A percentile compares a stretch with the other conserved stretches of the same genome.
Conservation (phyloP, 805 yeast species). For the Metschnikowia rubicola region DNA sequence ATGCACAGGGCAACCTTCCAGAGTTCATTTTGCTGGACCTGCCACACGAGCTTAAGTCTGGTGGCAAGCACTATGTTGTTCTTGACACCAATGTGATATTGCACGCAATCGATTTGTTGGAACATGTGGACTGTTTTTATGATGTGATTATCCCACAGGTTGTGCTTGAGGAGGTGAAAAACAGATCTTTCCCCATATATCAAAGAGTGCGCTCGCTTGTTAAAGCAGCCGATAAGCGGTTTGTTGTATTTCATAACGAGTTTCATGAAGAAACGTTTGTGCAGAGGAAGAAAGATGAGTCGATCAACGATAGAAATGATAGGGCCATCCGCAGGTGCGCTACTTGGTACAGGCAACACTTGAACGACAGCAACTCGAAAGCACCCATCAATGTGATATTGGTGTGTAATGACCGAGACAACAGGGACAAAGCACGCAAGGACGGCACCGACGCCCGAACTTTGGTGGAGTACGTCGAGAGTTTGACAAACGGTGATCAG, state of each 20-base stretch:
- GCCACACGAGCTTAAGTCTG: slow-evolving; percentile 48
- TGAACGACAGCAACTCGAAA: slow-evolving; percentile 33
- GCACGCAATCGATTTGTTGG: slow-evolving; percentile 86
- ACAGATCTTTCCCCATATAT: slow-evolving; percentile 83
- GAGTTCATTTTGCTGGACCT: slow-evolving; percentile 59
- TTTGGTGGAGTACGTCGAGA: slow-evolving; percentile 65
- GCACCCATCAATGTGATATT: slow-evolving; percentile 48
- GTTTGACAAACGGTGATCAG: slow-evolving; percentile 68
- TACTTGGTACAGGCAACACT: slow-evolving; percentile 68
- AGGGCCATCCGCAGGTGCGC: slow-evolving; percentile 79
- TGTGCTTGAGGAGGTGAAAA: slow-evolving; percentile 88
- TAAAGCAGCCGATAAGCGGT: slow-evolving; percentile 74
- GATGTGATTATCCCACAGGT: slow-evolving; percentile 96
- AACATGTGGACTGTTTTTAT: slow-evolving; percentile 67
- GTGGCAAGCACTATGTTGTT: slow-evolving; percentile 76
- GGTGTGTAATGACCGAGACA: slow-evolving; percentile 76
- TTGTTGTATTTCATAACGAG: slow-evolving; percentile 91
- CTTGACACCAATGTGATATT: slow-evolving; percentile 86
- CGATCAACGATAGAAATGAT: slow-evolving; percentile 87
- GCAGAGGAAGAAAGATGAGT: slow-evolving; percentile 59
- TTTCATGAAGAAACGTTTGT: slow-evolving; percentile 70
- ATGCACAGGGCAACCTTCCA: slow-evolving; percentile 66
- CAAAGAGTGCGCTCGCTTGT: slow-evolving; percentile 76
- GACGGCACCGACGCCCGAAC: slow-evolving; percentile 56
- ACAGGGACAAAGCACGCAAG: slow-evolving; percentile 51